Conservation (phyloP, 2,329 filamentous ascomycete genomes). For the Cadophora luteo-olivacea region DNA sequence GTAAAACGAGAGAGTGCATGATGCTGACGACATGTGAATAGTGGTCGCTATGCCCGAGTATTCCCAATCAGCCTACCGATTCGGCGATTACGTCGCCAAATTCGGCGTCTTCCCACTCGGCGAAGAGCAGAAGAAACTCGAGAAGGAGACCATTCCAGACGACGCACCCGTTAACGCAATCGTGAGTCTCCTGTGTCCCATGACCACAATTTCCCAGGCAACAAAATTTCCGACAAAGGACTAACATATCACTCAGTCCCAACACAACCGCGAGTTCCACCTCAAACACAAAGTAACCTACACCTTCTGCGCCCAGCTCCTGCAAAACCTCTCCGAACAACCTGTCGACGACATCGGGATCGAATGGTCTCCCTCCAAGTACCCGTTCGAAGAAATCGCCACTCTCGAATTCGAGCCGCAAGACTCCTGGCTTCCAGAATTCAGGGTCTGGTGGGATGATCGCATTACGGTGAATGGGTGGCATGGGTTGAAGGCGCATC, state of each 20-base stretch:
- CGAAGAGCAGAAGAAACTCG: slow-evolving; percentile 29
- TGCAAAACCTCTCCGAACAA: slow-evolving; percentile 29
- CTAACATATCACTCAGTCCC: slow-evolving; percentile 12
- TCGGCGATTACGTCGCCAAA: slow-evolving; percentile 32
- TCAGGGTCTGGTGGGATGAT: slow-evolving; percentile 34
- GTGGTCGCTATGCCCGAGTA: slow-evolving; percentile 34
- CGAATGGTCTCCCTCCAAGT: slow-evolving; percentile 27
- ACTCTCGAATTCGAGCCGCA: slow-evolving; percentile 32
- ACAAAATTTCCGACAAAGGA: no score
- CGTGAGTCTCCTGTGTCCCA: background rate
- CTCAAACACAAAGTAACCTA: slow-evolving; percentile 32
- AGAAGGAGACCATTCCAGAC: slow-evolving; percentile 20
- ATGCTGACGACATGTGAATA: background rate
- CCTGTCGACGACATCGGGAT: slow-evolving; percentile 32
- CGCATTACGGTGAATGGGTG: slow-evolving; percentile 31
- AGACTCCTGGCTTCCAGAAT: slow-evolving; percentile 32
- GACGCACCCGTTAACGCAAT: slow-evolving; percentile 33
- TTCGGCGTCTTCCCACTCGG: slow-evolving; percentile 30
- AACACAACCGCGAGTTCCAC: slow-evolving; percentile 27
- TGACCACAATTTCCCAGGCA: background rate
- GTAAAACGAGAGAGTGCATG: background rate
- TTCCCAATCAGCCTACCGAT: slow-evolving; percentile 32
- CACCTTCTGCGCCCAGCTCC: slow-evolving; percentile 31
- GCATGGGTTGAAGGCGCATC: slow-evolving; percentile 31
- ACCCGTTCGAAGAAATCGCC: slow-evolving; percentile 31